Conservation (phyloP, 345 rosid genomes). For the Durio zibethinus region DNA sequence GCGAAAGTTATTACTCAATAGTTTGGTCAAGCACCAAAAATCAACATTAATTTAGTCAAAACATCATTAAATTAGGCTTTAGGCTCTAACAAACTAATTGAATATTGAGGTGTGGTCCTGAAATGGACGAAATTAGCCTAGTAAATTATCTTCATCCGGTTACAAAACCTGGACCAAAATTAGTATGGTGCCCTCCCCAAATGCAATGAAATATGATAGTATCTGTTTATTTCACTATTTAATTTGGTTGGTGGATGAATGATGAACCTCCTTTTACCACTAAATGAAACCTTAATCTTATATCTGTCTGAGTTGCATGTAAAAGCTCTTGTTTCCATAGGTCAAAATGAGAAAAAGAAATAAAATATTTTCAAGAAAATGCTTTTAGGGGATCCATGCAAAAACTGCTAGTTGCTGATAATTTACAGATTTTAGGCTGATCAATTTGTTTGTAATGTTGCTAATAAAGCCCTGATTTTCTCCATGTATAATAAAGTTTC, state of each 20-base stretch:
- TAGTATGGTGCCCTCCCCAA: background rate
- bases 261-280: background rate
- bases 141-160: background rate
- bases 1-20: background rate
- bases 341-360: background rate
- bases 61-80: background rate
- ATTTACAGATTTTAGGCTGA: background rate
- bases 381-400: background rate
- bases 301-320: background rate
- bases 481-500: background rate
- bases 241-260: background rate
- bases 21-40: background rate
- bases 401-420: background rate
- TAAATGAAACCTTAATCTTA: too few relatives aligned
- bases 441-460: background rate
- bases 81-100: background rate
- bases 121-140: background rate
- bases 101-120: background rate
- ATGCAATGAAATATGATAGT: background rate
- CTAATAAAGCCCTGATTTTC: background rate
- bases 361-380: too few relatives aligned
- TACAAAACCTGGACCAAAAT: background rate
- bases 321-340: background rate
- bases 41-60: background rate
- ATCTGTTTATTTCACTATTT: background rate